Percentiles rank a stretch among this genome's conserved stretches.
Evolutionary conservation across 1,284 basidiomycete genomes (phyloP).

Genomic region (Cystobasidiaceae sp.): DNA sequence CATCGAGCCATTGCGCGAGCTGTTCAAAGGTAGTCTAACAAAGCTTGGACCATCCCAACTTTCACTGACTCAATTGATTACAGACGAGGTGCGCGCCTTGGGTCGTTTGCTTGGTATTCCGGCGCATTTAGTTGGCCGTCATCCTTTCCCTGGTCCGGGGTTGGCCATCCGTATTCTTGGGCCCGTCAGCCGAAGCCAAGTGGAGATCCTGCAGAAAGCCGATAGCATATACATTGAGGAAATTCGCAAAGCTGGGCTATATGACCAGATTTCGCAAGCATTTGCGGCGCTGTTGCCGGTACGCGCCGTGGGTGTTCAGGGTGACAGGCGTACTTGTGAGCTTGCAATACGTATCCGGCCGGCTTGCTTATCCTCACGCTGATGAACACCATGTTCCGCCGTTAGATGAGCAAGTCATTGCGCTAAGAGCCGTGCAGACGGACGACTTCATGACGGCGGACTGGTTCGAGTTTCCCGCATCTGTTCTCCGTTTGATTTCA

Average conservation of each 20-base stretch:
- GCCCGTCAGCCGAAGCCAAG: constrained; percentile 86
- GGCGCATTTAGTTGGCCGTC: constrained; percentile 84
- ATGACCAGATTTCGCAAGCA: constrained; percentile 92
- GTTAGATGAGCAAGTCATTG: constrained; percentile 61
- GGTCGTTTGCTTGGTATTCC: constrained; percentile 89
- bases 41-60: not conserved
- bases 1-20: constrained; percentile 92
- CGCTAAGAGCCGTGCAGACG: constrained; percentile 80
- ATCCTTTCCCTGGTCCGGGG: constrained; percentile 99
- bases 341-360: constrained; percentile 58
- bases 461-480: constrained; percentile 94
- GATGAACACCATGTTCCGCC: not conserved
- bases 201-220: constrained; percentile 87
- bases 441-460: constrained; percentile 98
- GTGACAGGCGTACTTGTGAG: constrained; percentile 94
- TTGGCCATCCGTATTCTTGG: constrained; percentile 98
- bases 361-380: not conserved
- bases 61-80: not conserved
- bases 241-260: constrained; percentile 84
- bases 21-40: constrained; percentile 77
- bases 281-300: constrained; percentile 97
- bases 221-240: constrained; percentile 98
- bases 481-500: constrained; percentile 83
- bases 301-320: constrained; percentile 95
- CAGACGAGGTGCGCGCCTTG: constrained; percentile 92